A percentile compares a stretch with the other conserved stretches of the same genome.
These are phyloP conservation scores for Tylopilus vinaceipallidus DNA, from an alignment of 768 basidiomycete genomes.

Conservation along the genomic window DNA sequence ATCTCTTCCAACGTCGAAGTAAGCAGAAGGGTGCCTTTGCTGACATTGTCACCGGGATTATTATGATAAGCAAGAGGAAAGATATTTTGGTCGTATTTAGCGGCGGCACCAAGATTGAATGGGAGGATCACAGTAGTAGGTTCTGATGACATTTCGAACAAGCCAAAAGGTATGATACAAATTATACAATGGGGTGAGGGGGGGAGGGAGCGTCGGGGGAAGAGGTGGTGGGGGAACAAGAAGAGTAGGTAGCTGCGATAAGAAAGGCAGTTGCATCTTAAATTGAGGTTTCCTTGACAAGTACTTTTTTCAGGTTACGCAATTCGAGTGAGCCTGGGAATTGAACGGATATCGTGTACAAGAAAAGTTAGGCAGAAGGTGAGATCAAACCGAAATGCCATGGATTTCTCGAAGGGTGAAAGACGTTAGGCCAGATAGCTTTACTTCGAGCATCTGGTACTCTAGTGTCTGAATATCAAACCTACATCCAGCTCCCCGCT, in stretches of 20 bases:
- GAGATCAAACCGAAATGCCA: too few species aligned
- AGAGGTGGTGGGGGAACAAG: neutral
- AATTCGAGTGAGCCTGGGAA: neutral
- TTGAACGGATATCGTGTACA: too few species aligned
- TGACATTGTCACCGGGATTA: neutral
- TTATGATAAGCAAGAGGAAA: neutral
- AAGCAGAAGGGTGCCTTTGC: slow-evolving; percentile 2
- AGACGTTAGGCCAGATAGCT: too few species aligned
- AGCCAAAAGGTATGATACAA: too few species aligned
- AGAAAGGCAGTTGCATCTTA: too few species aligned
- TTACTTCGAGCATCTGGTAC: too few species aligned
- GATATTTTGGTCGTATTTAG: neutral
- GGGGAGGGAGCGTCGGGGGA: neutral
- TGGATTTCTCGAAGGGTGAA: too few species aligned
- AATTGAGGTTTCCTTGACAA: neutral
- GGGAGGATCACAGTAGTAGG: neutral
- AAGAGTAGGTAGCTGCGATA: neutral
- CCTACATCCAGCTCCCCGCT: too few species aligned
- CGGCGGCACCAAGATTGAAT: neutral
- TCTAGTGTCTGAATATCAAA: too few species aligned
- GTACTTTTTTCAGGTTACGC: neutral
- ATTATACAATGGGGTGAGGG: too few species aligned
- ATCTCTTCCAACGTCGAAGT: slow-evolving; percentile 9
- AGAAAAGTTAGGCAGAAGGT: too few species aligned
- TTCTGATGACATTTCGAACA: neutral